Evolutionary conservation across 257 asterid species (phyloP).

Genomic region (Phtheirospermum japonicum): DNA sequence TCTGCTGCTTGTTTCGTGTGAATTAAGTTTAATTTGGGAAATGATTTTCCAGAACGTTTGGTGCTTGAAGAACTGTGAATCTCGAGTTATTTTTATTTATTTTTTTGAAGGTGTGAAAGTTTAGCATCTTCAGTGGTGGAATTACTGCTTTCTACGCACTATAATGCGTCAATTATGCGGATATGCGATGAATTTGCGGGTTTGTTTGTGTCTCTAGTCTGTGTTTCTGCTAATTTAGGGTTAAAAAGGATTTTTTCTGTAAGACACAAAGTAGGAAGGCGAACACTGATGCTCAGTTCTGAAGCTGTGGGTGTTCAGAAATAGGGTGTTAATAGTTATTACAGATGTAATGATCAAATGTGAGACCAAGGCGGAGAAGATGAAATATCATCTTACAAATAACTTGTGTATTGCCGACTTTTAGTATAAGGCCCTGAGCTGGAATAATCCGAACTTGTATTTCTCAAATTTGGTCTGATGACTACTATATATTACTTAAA

Average conservation of each 20-base stretch:
- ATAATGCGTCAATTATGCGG: background rate
- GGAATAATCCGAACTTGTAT: too few species aligned
- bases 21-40: background rate
- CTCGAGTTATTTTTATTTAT: too few species aligned
- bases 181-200: slow-evolving; percentile 17
- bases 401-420: too few species aligned
- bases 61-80: background rate
- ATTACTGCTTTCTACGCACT: background rate
- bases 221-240: background rate
- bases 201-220: background rate
- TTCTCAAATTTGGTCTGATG: too few species aligned
- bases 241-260: background rate
- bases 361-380: background rate
- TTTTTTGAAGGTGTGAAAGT: background rate
- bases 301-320: background rate
- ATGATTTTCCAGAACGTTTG: background rate
- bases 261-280: background rate
- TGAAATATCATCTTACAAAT: background rate
- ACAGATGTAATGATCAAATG: too few species aligned
- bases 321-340: background rate
- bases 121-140: background rate
- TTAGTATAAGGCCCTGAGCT: too few species aligned
- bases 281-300: too few species aligned
- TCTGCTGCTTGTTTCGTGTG: slow-evolving; percentile 1
- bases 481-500: too few species aligned